Base-by-base conservation (phyloP, 2,329 filamentous ascomycete species). In the Penicillium aurantiogriseum region DNA sequence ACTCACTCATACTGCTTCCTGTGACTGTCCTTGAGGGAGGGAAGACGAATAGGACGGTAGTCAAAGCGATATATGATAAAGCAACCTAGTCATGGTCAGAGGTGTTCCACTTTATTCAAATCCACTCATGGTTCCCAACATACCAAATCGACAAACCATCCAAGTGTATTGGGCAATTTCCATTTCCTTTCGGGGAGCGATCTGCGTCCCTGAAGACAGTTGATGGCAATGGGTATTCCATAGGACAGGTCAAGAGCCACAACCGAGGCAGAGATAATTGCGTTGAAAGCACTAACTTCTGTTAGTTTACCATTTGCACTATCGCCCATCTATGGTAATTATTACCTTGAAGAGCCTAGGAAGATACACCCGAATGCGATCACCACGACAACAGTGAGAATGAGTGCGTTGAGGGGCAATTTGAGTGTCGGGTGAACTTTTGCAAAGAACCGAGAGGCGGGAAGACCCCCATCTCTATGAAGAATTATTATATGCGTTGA, bases 31-130 rank as follows among this genome's bases (percentile, higher is more conserved):
- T 69, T 11, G 80, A 81, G 0, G 88, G 88, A 1, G 89, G 89
- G 71, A 91, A 90, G 4, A 91, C 79, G 69, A 91, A 91, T 1
- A 91, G 76, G 0, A 91, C 85, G 0, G 87, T 90, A 0, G 88
- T 91, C 15, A 91, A 70, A 13, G 85, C 75, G 0, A 87, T 84
- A 74, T 88, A 91, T 0, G 78, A 77, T 40, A 91, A 79, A 3
- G 69, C 65, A 35, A 73, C 60, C 88, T 86, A 33, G 5, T 21
- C 1, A 19, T 23, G 10, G 23, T 66, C 10, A 70, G 56, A 21
- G 13, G n/a, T 36, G 7, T 17, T 33, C 2, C 2, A 10, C 8
- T 40, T 4, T 8, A 17, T 11, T n/a, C 10, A 40, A 2, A 1
- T 11, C 39, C n/a, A 17, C 21, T 17, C 4, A 36, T 13, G 1